A percentile compares a stretch with the other conserved stretches of the same genome.
Conservation (phyloP, 345 rosid species). For the Fremontodendron californicum region DNA sequence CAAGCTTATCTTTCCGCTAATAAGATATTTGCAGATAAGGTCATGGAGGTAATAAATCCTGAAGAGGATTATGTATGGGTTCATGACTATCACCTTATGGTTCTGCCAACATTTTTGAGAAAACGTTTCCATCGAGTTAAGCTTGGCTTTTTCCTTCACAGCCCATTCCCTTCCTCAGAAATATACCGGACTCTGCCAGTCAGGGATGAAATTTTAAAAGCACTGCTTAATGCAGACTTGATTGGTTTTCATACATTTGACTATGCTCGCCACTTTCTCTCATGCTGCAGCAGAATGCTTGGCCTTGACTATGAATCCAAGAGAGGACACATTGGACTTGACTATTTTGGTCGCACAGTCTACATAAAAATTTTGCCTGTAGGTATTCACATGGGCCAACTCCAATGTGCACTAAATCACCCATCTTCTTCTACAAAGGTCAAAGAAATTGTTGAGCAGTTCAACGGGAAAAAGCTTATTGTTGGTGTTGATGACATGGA, state of each 20-base stretch:
- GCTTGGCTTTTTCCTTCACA: constrained; percentile 47
- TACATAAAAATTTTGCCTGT: constrained; percentile 44
- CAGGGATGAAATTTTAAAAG: constrained; percentile 42
- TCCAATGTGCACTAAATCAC: constrained; percentile 24
- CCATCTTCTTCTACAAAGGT: constrained; percentile 20
- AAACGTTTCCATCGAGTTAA: constrained; percentile 35
- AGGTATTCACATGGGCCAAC: constrained; percentile 41
- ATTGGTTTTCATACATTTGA: constrained; percentile 51
- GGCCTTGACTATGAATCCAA: constrained; percentile 44
- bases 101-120: constrained; percentile 40
- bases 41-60: constrained; percentile 39
- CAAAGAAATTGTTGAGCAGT: constrained; percentile 27
- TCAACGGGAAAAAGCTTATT: constrained; percentile 30
- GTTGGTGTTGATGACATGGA: constrained; percentile 41
- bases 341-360: constrained; percentile 43
- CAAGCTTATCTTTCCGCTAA: constrained; percentile 42
- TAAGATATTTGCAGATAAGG: constrained; percentile 35
- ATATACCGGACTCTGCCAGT: constrained; percentile 41
- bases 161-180: constrained; percentile 49
- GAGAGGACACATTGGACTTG: constrained; percentile 43
- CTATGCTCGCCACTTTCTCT: constrained; percentile 47
- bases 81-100: constrained; percentile 50
- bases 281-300: constrained; percentile 50
- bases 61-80: constrained; percentile 45
- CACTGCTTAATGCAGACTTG: constrained; percentile 37